Base-by-base conservation (phyloP, 2,329 filamentous ascomycete genomes). In the Acrocalymma vagum region DNA sequence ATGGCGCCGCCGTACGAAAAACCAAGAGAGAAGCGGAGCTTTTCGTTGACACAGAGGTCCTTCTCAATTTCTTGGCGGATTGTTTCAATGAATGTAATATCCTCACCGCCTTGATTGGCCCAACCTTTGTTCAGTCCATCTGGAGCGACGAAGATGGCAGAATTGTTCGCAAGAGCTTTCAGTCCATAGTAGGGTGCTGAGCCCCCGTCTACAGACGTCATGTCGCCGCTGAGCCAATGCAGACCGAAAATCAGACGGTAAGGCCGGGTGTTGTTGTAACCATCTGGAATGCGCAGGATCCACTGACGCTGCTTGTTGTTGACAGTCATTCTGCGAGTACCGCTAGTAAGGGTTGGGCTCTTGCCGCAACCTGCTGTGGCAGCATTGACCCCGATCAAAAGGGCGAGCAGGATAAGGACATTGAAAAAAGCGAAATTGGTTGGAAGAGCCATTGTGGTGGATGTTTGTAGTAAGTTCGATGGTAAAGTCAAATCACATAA, bases 1-100 rank as follows among this genome's bases (percentile, higher is more conserved):
- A 77, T 76, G 29, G 69, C 67, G 26, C 64, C 73, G 24, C 75
- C 73, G 50, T 73, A 76, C 44, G 69, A 72, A 57, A 73, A 77
- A n/a, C 73, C 73, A 1, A 72, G 72, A 17, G 72, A 63, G 55
- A 76, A 78, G 39, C 71, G 63, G 36, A 69, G 64, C 28, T 56
- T 60, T 41, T 70, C 58, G 42, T 78, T 66, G 18, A 78, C 56
- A 45, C 75, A 78, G 26, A 77, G 68, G 17, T 69, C 63, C 5
- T 54, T 47, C 45, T 74, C 66, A 20, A 75, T 56, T 8, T 58
- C 60, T 18, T 63, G 55, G 23, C 75, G 49, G 36, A 78, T 69
- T 5, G 55, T 47, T 26, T 74, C 67, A 24, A 74, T 58, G 41
- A 78, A 74, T 0, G 57, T 58, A 26, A 76, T 51, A 35, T 77